phyloP scores from a whole-genome alignment of 176 grass and related monocot species.

The Pharus latifolius region DNA sequence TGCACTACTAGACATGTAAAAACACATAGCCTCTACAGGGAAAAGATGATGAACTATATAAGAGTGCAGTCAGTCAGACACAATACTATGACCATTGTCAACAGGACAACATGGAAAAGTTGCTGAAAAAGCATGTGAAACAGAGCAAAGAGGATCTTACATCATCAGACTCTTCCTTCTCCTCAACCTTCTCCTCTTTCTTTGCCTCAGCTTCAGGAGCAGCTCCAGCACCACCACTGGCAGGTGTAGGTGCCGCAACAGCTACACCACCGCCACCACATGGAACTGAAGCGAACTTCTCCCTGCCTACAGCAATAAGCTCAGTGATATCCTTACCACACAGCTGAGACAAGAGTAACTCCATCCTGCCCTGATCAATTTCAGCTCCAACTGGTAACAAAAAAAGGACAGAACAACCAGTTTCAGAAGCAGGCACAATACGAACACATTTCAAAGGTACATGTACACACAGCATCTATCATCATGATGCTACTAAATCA shows the following conservation, averaged over 20 bases:
- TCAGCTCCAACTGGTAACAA: not conserved
- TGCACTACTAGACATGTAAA: no score
- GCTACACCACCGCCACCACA: conserved; percentile 3
- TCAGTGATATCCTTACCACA: conserved; percentile 11
- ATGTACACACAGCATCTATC: not conserved
- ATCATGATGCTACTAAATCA: not conserved
- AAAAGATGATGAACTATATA: no score
- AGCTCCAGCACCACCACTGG: not conserved
- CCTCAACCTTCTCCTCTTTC: conserved; percentile 10
- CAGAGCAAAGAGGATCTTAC: not conserved
- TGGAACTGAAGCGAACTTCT: conserved; percentile 25
- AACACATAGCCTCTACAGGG: no score
- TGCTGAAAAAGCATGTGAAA: not conserved
- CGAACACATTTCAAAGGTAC: not conserved
- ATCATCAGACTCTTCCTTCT: conserved; percentile 4
- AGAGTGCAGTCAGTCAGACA: no score
- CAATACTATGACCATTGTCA: no score
- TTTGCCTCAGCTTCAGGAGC: not conserved
- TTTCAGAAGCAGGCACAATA: not conserved
- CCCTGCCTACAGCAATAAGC: conserved; percentile 1
- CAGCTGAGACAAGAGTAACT: not conserved
- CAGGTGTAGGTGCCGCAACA: not conserved
- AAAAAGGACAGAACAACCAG: not conserved
- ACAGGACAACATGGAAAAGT: not conserved
- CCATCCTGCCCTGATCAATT: not conserved